A percentile compares a stretch with the other conserved stretches of the same genome.
Evolutionary conservation across 768 basidiomycete genomes (phyloP).

Genomic region (Boletus sp.): DNA sequence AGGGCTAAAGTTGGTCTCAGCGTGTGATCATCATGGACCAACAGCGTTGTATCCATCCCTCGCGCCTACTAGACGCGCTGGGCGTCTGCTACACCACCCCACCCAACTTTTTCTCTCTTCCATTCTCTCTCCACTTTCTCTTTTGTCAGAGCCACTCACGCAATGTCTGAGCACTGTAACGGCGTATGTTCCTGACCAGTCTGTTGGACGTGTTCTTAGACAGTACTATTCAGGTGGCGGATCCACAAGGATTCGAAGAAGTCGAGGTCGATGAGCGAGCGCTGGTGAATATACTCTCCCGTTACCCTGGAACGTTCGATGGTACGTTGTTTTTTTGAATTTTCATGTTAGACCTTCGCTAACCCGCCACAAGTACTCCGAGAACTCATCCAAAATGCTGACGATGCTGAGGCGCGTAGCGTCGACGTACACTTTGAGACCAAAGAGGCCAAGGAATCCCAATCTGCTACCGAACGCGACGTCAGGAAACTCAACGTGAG

Average conservation of each 20-base stretch:
- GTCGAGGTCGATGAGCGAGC: conserved; percentile 18
- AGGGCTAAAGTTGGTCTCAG: neutral
- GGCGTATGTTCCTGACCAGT: neutral
- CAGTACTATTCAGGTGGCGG: neutral
- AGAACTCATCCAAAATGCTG: conserved; percentile 57
- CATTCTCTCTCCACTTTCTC: neutral
- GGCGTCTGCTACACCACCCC: neutral
- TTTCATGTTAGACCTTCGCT: neutral
- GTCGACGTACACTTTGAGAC: conserved; percentile 40
- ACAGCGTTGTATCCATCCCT: neutral
- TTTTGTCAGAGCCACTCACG: neutral
- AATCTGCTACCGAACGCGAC: neutral
- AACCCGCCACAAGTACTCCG: conserved; percentile 36
- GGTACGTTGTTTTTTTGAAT: neutral
- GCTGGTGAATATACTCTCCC: conserved; percentile 16
- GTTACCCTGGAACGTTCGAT: conserved; percentile 16
- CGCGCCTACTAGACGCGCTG: neutral
- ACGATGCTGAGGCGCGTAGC: conserved; percentile 41
- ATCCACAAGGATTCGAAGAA: conserved; percentile 17
- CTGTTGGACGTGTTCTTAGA: neutral
- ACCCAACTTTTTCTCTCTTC: neutral
- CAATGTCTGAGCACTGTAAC: neutral
- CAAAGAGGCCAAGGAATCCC: conserved; percentile 2
- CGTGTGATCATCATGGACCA: conserved; percentile 4
- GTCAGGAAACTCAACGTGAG: neutral